Base-by-base conservation (phyloP, 495 filamentous ascomycete genomes). In the Eremomyces bilateralis region DNA sequence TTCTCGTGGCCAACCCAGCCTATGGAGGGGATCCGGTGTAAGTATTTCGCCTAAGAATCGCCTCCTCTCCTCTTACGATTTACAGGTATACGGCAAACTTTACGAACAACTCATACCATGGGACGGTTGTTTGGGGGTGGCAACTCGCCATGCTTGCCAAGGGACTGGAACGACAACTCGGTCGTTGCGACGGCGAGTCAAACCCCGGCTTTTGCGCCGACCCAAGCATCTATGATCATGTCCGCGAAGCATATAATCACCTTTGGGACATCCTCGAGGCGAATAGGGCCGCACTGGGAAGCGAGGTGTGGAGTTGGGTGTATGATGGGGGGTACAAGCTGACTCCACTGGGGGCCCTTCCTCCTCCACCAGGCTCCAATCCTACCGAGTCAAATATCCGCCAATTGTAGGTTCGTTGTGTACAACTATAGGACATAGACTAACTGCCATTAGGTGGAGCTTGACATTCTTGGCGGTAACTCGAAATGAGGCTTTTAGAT, bases 61-160 rank as follows among this genome's bases (percentile, higher is more conserved):
- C 24, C 24, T 28, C n/a, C 35, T 17, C 30, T 16, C 13, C 19
- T 3, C 15, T 39, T 4, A 29, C 27, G n/a, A 29, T 13, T 15
- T 2, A 1, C 21, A 37, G 11, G n/a, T 50, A 51, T 31, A 46
- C 57, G 53, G 49, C 41, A 3, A 69, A 69, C 36, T 76, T 56
- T 37, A 67, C 64, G 0, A 64, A 56, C 4, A 53, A 53, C 20
- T 65, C 65, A 0, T 76, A 75, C 38, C 71, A 76, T 40, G 71
- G 71, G 0, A 71, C 69, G 0, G 71, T 76, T 0, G 57, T 76
- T 4, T 75, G 71, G 70, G 57, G 59, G 35, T 76, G 70, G 68
- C 71, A 61, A 24, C 52, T 73, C 18, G 65, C 69, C 3, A 73
- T 75, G 68, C 71, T 72, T 64, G 69, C 61, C 0, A 56, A 54